phyloP scores from a whole-genome alignment of 345 rosid genomes.

The Brassica cretica region DNA sequence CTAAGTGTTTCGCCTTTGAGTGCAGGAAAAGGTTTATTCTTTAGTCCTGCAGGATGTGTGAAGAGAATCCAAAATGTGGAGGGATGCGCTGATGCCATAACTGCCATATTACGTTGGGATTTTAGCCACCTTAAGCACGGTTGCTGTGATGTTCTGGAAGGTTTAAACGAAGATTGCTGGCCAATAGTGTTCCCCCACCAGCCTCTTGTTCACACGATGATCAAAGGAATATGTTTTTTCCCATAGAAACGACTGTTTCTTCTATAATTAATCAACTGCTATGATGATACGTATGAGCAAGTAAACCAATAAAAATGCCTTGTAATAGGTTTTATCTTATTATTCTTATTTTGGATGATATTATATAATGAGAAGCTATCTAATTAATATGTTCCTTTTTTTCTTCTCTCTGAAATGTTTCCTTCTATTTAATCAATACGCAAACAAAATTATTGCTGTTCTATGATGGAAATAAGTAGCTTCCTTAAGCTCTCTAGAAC shows the following conservation, averaged over 20 bases:
- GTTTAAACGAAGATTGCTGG: not conserved
- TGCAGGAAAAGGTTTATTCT: not conserved
- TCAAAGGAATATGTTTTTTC: not conserved
- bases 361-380: slow-evolving; percentile 17
- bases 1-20: not conserved
- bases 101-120: not conserved
- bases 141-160: not conserved
- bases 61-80: not conserved
- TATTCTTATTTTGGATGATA: not conserved
- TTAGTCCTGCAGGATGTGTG: not conserved
- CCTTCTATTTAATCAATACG: too few relatives aligned
- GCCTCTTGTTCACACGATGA: not conserved
- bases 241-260: not conserved
- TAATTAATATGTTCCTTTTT: too few relatives aligned
- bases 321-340: not conserved
- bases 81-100: not conserved
- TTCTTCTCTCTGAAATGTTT: too few relatives aligned
- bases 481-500: not conserved
- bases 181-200: not conserved
- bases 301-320: not conserved
- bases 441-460: not conserved
- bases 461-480: not conserved
- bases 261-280: not conserved
- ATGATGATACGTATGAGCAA: not conserved
- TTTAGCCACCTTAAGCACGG: not conserved